Conservation (phyloP, 768 basidiomycete species). For the Tricholoma bakamatsutake region DNA sequence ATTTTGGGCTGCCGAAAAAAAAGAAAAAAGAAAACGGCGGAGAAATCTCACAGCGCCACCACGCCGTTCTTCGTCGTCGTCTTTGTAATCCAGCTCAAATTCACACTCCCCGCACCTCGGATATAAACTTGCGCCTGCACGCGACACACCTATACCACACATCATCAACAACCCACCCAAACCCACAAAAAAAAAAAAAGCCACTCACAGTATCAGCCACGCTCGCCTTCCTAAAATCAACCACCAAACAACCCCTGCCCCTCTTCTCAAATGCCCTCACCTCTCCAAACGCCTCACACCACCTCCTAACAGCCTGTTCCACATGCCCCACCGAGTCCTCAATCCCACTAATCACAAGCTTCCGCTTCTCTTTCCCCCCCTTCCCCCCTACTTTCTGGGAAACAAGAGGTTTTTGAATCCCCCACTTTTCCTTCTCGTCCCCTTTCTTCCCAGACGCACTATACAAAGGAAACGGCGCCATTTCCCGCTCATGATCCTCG, state of each 20-base stretch:
- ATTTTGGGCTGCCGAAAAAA: too few relatives aligned
- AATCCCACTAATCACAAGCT: constrained; percentile 2
- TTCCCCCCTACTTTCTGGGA: neutral
- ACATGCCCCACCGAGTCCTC: neutral
- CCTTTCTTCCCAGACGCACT: neutral
- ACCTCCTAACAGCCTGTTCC: constrained; percentile 2
- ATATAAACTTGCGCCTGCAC: constrained; percentile 33
- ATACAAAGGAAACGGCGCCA: neutral
- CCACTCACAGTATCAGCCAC: constrained; percentile 33
- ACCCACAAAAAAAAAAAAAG: neutral
- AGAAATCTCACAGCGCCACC: neutral
- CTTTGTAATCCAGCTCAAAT: constrained; percentile 25
- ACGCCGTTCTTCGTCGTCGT: neutral
- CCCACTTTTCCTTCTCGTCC: neutral
- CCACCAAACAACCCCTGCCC: constrained; percentile 23
- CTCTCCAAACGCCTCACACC: constrained; percentile 3
- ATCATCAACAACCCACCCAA: neutral
- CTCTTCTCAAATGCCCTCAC: constrained; percentile 2
- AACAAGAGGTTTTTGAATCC: too few relatives aligned
- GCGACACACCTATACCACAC: constrained; percentile 28
- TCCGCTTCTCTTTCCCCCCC: neutral
- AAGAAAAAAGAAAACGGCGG: too few relatives aligned
- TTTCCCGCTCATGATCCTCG: too few relatives aligned
- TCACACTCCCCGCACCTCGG: constrained; percentile 34
- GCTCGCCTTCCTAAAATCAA: constrained; percentile 32